A percentile compares a stretch with the other conserved stretches of the same genome.
phyloP scores from a whole-genome alignment of 352 stramenopile genomes.

The Phytophthora fragariae region DNA sequence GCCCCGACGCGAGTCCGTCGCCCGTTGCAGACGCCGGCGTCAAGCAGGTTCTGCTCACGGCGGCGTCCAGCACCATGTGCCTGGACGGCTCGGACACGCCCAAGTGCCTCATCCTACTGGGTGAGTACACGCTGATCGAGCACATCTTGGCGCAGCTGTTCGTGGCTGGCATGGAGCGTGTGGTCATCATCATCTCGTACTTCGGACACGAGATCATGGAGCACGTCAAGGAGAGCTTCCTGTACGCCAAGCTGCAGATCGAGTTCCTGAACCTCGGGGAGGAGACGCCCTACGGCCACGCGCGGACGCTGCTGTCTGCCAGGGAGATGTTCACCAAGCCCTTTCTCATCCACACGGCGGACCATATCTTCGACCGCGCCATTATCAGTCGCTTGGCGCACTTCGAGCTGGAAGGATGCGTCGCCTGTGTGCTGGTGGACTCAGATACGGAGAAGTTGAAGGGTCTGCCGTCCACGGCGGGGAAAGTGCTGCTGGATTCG shows the following conservation, averaged over 20 bases:
- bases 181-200: constrained; percentile 89
- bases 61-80: constrained; percentile 81
- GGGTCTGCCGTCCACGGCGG: constrained; percentile 68
- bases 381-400: constrained; percentile 74
- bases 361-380: constrained; percentile 86
- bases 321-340: constrained; percentile 82
- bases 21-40: constrained; percentile 33
- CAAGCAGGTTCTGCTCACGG: constrained; percentile 83
- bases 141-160: constrained; percentile 85
- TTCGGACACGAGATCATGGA: constrained; percentile 85
- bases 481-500: constrained; percentile 69
- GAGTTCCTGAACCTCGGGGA: constrained; percentile 88
- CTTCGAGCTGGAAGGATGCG: constrained; percentile 76
- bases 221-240: constrained; percentile 76
- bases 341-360: constrained; percentile 88
- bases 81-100: constrained; percentile 80
- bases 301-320: constrained; percentile 77
- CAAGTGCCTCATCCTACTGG: constrained; percentile 81
- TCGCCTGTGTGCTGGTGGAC: constrained; percentile 82
- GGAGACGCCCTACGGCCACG: constrained; percentile 76
- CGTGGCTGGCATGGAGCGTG: constrained; percentile 81
- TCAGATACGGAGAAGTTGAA: constrained; percentile 66
- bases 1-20: background rate
- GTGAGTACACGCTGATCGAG: constrained; percentile 83
- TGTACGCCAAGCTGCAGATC: constrained; percentile 82